Evolutionary conservation across 2,329 filamentous ascomycete genomes (phyloP).

Genomic region (Curvularia hawaiiensis): DNA sequence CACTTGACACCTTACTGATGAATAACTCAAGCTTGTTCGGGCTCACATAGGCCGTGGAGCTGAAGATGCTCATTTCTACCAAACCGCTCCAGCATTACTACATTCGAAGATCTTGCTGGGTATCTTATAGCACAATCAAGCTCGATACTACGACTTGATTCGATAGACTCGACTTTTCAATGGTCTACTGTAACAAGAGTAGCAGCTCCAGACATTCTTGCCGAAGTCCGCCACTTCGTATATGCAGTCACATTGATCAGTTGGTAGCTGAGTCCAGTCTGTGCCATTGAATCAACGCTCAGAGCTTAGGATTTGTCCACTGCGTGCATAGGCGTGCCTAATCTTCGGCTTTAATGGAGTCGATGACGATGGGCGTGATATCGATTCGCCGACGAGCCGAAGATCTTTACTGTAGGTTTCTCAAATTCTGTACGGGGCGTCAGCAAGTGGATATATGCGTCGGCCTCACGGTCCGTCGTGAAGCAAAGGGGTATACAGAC

Average conservation of each 20-base stretch:
- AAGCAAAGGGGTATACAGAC: background rate
- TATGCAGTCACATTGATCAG: background rate
- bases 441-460: background rate
- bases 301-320: background rate
- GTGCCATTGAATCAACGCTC: background rate
- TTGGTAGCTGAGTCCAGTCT: background rate
- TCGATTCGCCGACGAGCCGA: slow-evolving; percentile 1
- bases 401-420: background rate
- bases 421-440: background rate
- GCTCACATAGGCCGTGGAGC: background rate
- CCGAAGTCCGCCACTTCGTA: background rate
- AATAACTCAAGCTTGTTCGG: background rate
- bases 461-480: slow-evolving; percentile 3
- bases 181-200: background rate
- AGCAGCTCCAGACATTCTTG: background rate
- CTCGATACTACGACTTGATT: too few relatives aligned
- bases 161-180: background rate
- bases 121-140: background rate
- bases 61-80: background rate
- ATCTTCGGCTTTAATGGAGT: background rate
- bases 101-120: background rate
- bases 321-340: background rate
- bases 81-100: background rate
- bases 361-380: background rate
- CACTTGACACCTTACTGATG: background rate